Conservation (phyloP, 2,329 filamentous ascomycete species). For the Lachnellula arida region DNA sequence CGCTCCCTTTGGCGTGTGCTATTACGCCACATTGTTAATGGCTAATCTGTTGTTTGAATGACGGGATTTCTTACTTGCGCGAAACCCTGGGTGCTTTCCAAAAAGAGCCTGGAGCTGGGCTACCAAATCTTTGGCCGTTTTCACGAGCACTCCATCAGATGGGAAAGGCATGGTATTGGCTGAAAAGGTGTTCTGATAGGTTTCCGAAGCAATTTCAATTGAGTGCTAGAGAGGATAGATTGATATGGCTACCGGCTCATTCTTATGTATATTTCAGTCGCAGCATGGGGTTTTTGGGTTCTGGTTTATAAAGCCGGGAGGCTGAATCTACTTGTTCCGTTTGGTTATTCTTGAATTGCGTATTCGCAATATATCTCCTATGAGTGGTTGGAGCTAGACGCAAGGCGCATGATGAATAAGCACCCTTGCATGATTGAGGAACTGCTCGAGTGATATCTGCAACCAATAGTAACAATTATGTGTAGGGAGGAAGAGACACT, state of each 20-base stretch:
- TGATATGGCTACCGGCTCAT: too few relatives aligned
- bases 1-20: conserved; percentile 51
- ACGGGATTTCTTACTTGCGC: conserved; percentile 32
- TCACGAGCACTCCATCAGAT: conserved; percentile 35
- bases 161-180: conserved; percentile 40
- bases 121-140: conserved; percentile 36
- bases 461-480: not conserved
- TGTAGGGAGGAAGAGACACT: not conserved
- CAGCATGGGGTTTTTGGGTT: not conserved
- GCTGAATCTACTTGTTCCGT: conserved; percentile 3
- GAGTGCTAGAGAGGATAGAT: not conserved
- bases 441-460: not conserved
- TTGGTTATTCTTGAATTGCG: conserved; percentile 3
- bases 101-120: conserved; percentile 36
- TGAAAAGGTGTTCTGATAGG: not conserved
- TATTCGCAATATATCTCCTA: not conserved
- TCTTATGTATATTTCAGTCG: not conserved
- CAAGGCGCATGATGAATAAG: conserved; percentile 4
- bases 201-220: not conserved
- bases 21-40: not conserved
- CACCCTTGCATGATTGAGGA: conserved; percentile 4
- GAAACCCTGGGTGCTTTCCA: conserved; percentile 37
- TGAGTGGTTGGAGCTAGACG: not conserved
- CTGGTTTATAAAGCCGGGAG: not conserved
- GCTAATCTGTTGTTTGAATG: too few relatives aligned